Evolutionary conservation across 2,329 filamentous ascomycete species (phyloP).

Genomic region (Botryotinia convoluta): DNA sequence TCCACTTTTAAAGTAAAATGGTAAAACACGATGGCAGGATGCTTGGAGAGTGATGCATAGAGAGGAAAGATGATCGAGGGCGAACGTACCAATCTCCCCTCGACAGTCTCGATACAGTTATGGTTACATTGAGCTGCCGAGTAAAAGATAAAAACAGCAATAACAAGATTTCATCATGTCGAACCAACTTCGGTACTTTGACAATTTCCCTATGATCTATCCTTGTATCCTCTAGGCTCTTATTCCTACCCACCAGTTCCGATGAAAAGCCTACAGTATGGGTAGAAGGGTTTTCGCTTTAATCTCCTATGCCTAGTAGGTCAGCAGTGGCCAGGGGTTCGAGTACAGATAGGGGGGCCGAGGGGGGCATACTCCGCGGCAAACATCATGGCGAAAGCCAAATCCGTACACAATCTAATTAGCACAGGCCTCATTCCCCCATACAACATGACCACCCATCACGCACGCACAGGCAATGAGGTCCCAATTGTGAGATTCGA

Average conservation of each 20-base stretch:
- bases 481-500: conserved; percentile 4
- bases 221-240: not conserved
- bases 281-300: not conserved
- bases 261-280: not conserved
- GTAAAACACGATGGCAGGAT: not conserved
- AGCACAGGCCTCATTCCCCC: conserved; percentile 7
- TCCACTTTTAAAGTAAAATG: not conserved
- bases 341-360: not conserved
- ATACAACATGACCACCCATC: not conserved
- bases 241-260: not conserved
- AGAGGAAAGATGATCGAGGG: not conserved
- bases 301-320: conserved; percentile 9
- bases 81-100: not conserved
- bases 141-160: not conserved
- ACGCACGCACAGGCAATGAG: conserved; percentile 2
- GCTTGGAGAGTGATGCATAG: not conserved
- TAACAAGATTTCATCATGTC: not conserved
- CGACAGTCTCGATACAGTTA: not conserved
- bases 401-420: not conserved
- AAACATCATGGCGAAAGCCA: conserved; percentile 1
- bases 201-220: not conserved
- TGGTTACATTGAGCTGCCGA: not conserved
- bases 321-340: not conserved
- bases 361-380: not conserved
- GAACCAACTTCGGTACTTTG: conserved; percentile 1